Percentiles rank a stretch among this genome's conserved stretches.
These are phyloP conservation scores for Ambrosiella cleistominuta DNA, from an alignment of 2,329 filamentous ascomycete genomes.

Conservation along the genomic window DNA sequence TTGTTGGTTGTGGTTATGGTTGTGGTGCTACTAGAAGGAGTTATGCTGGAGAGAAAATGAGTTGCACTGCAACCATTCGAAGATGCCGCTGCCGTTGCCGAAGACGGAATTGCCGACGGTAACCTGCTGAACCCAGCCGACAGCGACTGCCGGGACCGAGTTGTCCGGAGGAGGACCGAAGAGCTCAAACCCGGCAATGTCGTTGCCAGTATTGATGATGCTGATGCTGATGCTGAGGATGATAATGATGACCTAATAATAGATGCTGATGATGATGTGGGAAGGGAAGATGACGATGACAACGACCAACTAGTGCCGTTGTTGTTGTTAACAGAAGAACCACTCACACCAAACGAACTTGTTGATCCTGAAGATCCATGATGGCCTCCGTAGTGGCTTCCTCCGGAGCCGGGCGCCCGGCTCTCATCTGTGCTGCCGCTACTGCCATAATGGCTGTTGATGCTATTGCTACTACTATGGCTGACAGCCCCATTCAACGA, in stretches of 20 bases:
- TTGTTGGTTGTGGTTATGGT: background rate
- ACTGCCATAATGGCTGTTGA: background rate
- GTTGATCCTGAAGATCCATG: slow-evolving; percentile 5
- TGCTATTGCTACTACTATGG: background rate
- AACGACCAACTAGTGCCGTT: slow-evolving; percentile 1
- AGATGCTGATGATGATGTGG: background rate
- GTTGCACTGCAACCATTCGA: too few relatives aligned
- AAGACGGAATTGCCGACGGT: too few relatives aligned
- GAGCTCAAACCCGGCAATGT: background rate
- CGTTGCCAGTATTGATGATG: background rate
- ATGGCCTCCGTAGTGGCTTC: too few relatives aligned
- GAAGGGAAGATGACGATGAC: slow-evolving; percentile 4
- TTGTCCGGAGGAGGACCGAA: too few relatives aligned
- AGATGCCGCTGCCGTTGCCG: too few relatives aligned
- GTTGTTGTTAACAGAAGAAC: background rate
- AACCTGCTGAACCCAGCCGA: too few relatives aligned
- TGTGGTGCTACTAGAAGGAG: background rate
- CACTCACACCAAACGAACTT: slow-evolving; percentile 13
- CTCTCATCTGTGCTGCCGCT: slow-evolving; percentile 8
- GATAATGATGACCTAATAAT: background rate
- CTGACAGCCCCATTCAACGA: background rate
- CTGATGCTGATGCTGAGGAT: background rate
- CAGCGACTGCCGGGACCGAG: too few relatives aligned
- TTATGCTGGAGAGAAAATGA: too few relatives aligned
- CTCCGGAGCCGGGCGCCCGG: background rate